Percentiles rank a stretch among this genome's conserved stretches.
Conservation (phyloP, 164 flowering plant genomes). For the Kalanchoe fedtschenkoi region DNA sequence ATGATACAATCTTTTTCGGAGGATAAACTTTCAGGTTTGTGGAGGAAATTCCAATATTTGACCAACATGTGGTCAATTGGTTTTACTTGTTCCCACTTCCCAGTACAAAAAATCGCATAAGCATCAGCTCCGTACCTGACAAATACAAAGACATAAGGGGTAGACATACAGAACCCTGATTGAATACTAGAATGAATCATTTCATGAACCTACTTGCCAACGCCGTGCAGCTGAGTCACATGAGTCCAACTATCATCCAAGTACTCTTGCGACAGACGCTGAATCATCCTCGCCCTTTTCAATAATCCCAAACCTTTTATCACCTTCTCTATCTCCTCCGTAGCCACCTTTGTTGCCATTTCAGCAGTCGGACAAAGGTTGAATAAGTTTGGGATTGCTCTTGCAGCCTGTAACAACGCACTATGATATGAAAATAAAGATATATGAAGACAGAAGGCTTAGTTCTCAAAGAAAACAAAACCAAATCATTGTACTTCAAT, state of each 20-base stretch:
- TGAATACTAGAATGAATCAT: no score
- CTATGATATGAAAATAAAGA: no score
- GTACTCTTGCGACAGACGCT: constrained; percentile 54
- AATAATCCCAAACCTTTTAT: constrained; percentile 46
- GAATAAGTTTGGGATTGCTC: constrained; percentile 43
- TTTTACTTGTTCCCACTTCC: constrained; percentile 52
- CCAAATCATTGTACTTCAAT: no score
- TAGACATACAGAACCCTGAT: neutral
- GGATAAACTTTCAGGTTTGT: neutral
- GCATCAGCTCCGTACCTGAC: constrained; percentile 93
- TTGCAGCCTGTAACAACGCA: constrained; percentile 28
- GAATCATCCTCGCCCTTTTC: constrained; percentile 56
- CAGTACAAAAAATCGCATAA: constrained; percentile 88
- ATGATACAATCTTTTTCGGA: no score
- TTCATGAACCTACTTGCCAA: constrained; percentile 57
- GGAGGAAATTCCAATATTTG: constrained; percentile 54
- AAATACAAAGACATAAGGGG: neutral
- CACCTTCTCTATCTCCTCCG: constrained; percentile 33
- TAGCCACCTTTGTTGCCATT: constrained; percentile 29
- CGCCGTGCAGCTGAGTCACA: constrained; percentile 65
- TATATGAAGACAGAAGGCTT: no score
- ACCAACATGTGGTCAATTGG: constrained; percentile 70
- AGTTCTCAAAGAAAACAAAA: no score
- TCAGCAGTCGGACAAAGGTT: constrained; percentile 60
- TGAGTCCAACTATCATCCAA: constrained; percentile 56